Evolutionary conservation across 441 rosid species (phyloP).

Genomic region (Arabidopsis lyrata): DNA sequence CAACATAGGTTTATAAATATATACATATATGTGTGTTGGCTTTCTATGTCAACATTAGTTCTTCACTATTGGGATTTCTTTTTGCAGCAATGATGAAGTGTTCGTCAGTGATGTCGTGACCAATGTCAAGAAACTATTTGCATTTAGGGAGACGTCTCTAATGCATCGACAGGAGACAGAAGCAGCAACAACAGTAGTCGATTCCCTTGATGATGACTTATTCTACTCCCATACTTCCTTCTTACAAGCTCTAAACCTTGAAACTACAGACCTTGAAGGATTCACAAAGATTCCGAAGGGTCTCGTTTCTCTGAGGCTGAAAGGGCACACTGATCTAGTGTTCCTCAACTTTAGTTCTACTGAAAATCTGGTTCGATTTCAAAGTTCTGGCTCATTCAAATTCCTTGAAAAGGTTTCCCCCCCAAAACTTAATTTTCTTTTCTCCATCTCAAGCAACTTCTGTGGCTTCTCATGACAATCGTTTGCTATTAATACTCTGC

Average conservation of each 20-base stretch:
- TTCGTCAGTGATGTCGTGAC: slow-evolving; percentile 14
- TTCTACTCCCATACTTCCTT: slow-evolving; percentile 6
- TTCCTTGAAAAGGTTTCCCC: slow-evolving; percentile 11
- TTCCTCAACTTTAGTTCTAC: slow-evolving; percentile 6
- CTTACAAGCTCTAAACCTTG: slow-evolving; percentile 3
- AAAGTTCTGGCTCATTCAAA: not conserved
- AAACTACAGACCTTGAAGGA: not conserved
- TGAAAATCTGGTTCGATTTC: not conserved
- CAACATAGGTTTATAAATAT: not conserved
- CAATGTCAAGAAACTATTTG: slow-evolving; percentile 21
- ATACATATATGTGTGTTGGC: not conserved
- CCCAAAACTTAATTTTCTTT: not conserved
- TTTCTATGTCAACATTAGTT: not conserved
- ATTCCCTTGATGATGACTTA: not conserved
- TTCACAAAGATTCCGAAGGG: not conserved
- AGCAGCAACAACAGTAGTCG: not conserved
- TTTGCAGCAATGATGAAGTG: slow-evolving; percentile 10
- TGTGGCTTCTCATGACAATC: slow-evolving; percentile 12
- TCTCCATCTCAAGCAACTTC: not conserved
- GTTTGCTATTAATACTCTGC: not conserved
- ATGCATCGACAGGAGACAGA: not conserved
- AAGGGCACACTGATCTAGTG: slow-evolving; percentile 15
- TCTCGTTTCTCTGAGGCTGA: not conserved
- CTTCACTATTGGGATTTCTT: not conserved
- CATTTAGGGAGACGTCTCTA: not conserved